Evolutionary conservation across 768 basidiomycete genomes (phyloP), one percentile per base, ranked within the genome.

Genomic region (Podaxis mareebaensis): DNA sequence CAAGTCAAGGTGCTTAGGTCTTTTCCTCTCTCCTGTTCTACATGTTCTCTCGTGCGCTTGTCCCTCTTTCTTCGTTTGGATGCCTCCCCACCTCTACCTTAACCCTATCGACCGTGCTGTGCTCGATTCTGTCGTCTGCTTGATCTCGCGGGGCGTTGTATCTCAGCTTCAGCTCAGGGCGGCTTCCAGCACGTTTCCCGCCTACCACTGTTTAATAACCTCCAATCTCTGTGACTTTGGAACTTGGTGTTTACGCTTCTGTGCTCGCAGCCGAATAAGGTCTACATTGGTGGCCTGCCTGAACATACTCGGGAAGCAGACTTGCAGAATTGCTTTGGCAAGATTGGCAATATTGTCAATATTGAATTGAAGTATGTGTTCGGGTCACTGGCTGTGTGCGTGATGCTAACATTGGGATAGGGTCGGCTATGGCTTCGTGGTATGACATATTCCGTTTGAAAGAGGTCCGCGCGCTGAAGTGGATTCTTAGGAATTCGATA

Each of bases 211-310:
- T 82, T 80, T 83, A 78, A 80, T 80, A 24, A 12, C 42, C 46
- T 39, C 51, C 56, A 51, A 36, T 81, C 72, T 74, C 76, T 75
- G 74, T 78, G 74, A 81, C 78, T 63, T 49, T 83, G 78, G 74
- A 52, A 82, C 83, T 79, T 53, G 77, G 84, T 86, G 86, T 86
- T 88, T 80, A 88, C 83, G 75, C 81, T 61, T 66, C 60, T 86
- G 78, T 85, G 81, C 83, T 81, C 79, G 79, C 84, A 94, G 92
- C 89, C 92, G 80, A 93, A 93, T 80, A 95, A 95, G 80, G 89
- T 95, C 75, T 95, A 95, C 75, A 87, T 95, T 72, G 93, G 93
- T 73, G 92, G 92, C 67, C 84, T 95, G 64, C 93, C 93, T 66
- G 91, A 93, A 77, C 84, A 92, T 67, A 94, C 92, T 53, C 89